phyloP scores from a whole-genome alignment of 2,329 filamentous ascomycete genomes.

The Karstenula rhodostoma region DNA sequence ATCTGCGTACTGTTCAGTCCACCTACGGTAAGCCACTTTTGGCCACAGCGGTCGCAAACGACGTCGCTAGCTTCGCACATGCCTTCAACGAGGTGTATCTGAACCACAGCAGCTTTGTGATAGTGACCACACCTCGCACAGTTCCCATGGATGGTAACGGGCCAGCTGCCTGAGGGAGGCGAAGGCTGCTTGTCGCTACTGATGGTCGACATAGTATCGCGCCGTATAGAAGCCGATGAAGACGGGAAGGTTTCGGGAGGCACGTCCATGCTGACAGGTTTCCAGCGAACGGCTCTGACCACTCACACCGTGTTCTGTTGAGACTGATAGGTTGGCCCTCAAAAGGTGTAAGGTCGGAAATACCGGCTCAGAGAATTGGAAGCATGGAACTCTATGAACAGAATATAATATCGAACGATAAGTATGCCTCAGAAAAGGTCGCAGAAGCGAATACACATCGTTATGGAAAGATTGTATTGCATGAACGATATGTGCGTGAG shows the following conservation, averaged over 20 bases:
- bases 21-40: conserved; percentile 37
- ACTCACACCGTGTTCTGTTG: neutral
- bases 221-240: conserved; percentile 12
- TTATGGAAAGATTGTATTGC: neutral
- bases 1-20: conserved; percentile 32
- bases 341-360: neutral
- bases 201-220: conserved; percentile 28
- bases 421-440: neutral
- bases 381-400: neutral
- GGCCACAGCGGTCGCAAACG: conserved; percentile 32
- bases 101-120: conserved; percentile 32
- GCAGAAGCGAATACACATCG: neutral
- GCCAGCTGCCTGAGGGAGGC: conserved; percentile 31
- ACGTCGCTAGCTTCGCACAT: conserved; percentile 26
- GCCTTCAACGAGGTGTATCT: conserved; percentile 26
- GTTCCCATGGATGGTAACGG: conserved; percentile 33
- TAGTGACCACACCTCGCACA: conserved; percentile 40
- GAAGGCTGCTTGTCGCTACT: conserved; percentile 22
- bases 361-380: neutral
- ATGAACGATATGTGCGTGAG: neutral
- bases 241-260: conserved; percentile 5
- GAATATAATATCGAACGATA: neutral
- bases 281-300: neutral
- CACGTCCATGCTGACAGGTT: conserved; percentile 5
- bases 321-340: neutral